These are phyloP conservation scores for Monilinia polystroma DNA, from an alignment of 2,329 filamentous ascomycete genomes.

Conservation along the genomic window DNA sequence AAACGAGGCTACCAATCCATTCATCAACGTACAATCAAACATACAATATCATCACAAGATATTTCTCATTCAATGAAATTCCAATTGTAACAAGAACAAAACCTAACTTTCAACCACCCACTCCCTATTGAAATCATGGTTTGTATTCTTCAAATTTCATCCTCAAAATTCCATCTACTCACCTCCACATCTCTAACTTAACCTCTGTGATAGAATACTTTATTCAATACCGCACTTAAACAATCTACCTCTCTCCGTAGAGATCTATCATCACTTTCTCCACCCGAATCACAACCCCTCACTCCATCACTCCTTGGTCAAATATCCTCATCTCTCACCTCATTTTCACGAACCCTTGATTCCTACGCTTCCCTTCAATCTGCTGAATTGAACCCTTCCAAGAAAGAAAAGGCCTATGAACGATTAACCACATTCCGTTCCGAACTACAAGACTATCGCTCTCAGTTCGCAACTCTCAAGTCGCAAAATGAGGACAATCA, in stretches of 20 bases:
- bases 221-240: slow-evolving; percentile 83
- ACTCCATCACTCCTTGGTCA: slow-evolving; percentile 67
- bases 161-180: no score
- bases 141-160: neutral
- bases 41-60: no score
- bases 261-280: slow-evolving; percentile 70
- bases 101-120: neutral
- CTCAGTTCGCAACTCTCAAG: slow-evolving; percentile 75
- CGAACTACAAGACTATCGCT: slow-evolving; percentile 77
- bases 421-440: slow-evolving; percentile 80
- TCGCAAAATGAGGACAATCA: slow-evolving; percentile 72
- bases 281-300: slow-evolving; percentile 49
- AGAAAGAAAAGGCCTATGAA: slow-evolving; percentile 87
- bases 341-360: slow-evolving; percentile 86
- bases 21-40: no score
- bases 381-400: slow-evolving; percentile 85
- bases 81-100: no score
- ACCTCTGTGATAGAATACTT: slow-evolving; percentile 61
- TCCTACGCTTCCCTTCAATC: slow-evolving; percentile 85
- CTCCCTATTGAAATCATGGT: neutral
- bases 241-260: slow-evolving; percentile 77
- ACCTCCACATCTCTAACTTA: neutral
- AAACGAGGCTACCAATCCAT: slow-evolving; percentile 11
- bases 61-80: neutral
- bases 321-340: slow-evolving; percentile 72